Evolutionary conservation across 2,329 filamentous ascomycete species (phyloP), one percentile per base, ranked within the genome.

Genomic region (Penicillium vulpinum): DNA sequence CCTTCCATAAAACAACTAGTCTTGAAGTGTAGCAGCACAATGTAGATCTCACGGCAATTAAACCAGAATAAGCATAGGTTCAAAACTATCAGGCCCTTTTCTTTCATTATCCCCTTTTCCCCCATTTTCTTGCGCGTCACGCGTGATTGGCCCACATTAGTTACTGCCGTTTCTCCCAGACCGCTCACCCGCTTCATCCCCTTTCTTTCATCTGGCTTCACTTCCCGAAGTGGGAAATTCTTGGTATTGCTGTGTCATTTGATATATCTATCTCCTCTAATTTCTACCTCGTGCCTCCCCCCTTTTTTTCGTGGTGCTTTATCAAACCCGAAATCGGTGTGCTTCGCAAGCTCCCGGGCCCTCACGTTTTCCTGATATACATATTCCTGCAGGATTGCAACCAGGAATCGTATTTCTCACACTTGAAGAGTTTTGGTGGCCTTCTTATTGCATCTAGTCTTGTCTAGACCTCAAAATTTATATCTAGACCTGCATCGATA

Each of bases 151-250:
- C 47, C 58, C 56, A 39, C 44, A 46, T n/a, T n/a, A n/a, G 13
- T 44, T 65, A 58, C 56, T 64, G 60, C 62, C 63, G 26, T 38
- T 40, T 36, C 46, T 41, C n/a, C n/a, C 48, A 62, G 63, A 65
- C 63, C 63, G 63, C 63, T 64, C 63, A 54, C 54, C 52, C 48
- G 49, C 56, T 50, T 51, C 45, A 54, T 67, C 62, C 63, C 61
- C 62, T 67, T 67, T 63, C 61, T 66, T 60, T 62, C 58, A 54
- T 46, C 43, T 45, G 38, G 38, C 44, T 45, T 47, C 43, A 51
- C 39, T 43, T 56, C 39, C 40, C 41, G 43, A 43, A 51, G 41
- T 39, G 18, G 28, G 39, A 24, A n/a, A 24, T 40, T 48, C 24
- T 51, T 33, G 49, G 35, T 46, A 29, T 29, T 48, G 39, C 11